These are phyloP conservation scores for Cyclostephanos invisitatus DNA, from an alignment of 108 stramenopile genomes.

Conservation along the genomic window DNA sequence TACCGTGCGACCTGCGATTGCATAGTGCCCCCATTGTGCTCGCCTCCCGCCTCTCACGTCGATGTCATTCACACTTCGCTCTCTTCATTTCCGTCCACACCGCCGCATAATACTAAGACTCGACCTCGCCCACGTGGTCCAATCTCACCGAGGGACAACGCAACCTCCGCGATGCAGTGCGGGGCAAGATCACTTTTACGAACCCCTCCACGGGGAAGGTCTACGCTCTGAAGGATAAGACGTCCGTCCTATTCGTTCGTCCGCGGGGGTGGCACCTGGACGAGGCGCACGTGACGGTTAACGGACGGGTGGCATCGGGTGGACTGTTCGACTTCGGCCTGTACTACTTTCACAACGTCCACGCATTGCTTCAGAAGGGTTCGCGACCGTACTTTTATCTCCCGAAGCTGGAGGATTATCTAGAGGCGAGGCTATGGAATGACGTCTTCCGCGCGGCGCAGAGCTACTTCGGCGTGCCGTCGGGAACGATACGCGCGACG, in stretches of 20 bases:
- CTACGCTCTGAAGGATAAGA: slow-evolving; percentile 74
- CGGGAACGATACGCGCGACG: slow-evolving; percentile 87
- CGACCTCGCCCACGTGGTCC: slow-evolving; percentile 81
- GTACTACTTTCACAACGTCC: slow-evolving; percentile 92
- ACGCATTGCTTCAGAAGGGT: slow-evolving; percentile 67
- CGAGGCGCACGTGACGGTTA: slow-evolving; percentile 89
- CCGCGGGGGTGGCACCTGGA: slow-evolving; percentile 94
- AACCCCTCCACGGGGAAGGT: slow-evolving; percentile 82
- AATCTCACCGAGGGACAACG: slow-evolving; percentile 89
- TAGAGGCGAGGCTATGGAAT: slow-evolving; percentile 93
- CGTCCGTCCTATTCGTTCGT: slow-evolving; percentile 85
- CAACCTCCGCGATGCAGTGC: slow-evolving; percentile 91
- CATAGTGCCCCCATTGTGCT: neutral
- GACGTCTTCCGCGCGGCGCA: slow-evolving; percentile 89
- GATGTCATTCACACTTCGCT: neutral
- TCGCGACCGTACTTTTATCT: slow-evolving; percentile 89
- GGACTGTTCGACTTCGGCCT: slow-evolving; percentile 90
- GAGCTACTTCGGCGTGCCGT: slow-evolving; percentile 78
- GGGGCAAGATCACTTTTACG: slow-evolving; percentile 83
- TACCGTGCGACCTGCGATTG: neutral
- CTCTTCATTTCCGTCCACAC: neutral
- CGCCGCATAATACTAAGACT: slow-evolving; percentile 52
- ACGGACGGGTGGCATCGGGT: slow-evolving; percentile 81
- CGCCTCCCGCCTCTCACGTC: neutral
- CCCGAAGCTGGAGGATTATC: slow-evolving; percentile 88